These are phyloP conservation scores for Metschnikowia noctiluminum DNA, from an alignment of 805 yeast genomes.

Conservation along the genomic window DNA sequence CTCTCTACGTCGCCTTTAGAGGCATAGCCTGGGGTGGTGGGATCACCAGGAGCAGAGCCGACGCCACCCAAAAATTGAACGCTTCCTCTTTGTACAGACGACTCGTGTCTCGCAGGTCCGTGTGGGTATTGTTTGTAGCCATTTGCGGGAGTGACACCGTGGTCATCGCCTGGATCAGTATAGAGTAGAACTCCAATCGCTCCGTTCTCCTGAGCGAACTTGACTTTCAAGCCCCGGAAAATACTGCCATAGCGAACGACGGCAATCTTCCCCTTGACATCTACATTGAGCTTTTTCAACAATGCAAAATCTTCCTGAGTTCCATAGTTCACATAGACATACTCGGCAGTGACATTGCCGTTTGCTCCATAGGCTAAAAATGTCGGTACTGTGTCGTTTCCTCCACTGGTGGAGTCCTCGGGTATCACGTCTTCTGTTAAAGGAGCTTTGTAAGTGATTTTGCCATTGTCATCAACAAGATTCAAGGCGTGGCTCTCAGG, in stretches of 20 bases:
- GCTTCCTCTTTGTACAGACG: constrained; percentile 60
- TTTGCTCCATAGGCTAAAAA: constrained; percentile 64
- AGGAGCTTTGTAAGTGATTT: constrained; percentile 44
- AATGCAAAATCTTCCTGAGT: constrained; percentile 48
- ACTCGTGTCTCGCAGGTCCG: constrained; percentile 64
- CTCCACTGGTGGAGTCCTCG: constrained; percentile 38
- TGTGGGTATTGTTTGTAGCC: constrained; percentile 58
- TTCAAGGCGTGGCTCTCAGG: constrained; percentile 49
- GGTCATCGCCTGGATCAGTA: constrained; percentile 68
- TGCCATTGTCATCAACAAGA: constrained; percentile 30
- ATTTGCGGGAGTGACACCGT: constrained; percentile 48
- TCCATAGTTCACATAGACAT: constrained; percentile 62
- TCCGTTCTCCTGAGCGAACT: constrained; percentile 59
- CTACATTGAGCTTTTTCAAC: constrained; percentile 39
- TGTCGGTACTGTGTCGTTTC: constrained; percentile 50
- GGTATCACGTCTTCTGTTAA: constrained; percentile 47
- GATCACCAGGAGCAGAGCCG: constrained; percentile 64
- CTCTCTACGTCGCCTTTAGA: constrained; percentile 31
- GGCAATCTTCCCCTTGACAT: constrained; percentile 54
- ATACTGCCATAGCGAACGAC: constrained; percentile 52
- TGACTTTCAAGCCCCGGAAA: constrained; percentile 54
- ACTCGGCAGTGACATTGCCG: constrained; percentile 56
- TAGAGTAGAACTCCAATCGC: constrained; percentile 62
- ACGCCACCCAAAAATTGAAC: constrained; percentile 52
- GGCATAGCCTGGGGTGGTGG: constrained; percentile 71